Percentiles rank a stretch among this genome's conserved stretches.
phyloP scores from a whole-genome alignment of 2,329 filamentous ascomycete genomes.

The Fusarium lateritium region DNA sequence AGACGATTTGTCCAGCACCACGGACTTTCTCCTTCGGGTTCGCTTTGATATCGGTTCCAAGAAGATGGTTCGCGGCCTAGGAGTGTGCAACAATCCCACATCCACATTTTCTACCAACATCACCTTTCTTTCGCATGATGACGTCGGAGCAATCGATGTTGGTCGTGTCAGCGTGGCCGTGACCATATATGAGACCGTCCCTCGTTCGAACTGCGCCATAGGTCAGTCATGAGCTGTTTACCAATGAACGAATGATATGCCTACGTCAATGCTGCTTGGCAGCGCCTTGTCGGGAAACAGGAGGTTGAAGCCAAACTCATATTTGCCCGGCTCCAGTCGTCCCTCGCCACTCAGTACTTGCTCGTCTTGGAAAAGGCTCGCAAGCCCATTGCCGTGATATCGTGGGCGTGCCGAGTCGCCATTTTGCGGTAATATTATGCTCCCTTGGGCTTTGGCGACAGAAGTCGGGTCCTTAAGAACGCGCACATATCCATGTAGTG shows the following conservation, averaged over 20 bases:
- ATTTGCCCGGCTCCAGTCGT: slow-evolving; percentile 79
- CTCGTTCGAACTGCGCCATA: slow-evolving; percentile 85
- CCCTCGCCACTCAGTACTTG: slow-evolving; percentile 85
- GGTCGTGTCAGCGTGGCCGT: slow-evolving; percentile 92
- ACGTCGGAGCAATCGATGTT: slow-evolving; percentile 85
- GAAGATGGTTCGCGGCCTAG: slow-evolving; percentile 86
- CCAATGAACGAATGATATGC: slow-evolving; percentile 52
- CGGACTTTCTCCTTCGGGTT: slow-evolving; percentile 72
- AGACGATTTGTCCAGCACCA: slow-evolving; percentile 61
- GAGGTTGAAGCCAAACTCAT: slow-evolving; percentile 84
- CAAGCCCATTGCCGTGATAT: slow-evolving; percentile 83
- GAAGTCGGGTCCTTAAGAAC: slow-evolving; percentile 80
- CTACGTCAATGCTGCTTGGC: slow-evolving; percentile 95
- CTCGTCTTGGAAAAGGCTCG: slow-evolving; percentile 87
- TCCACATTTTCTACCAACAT: slow-evolving; percentile 87
- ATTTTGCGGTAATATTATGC: slow-evolving; percentile 59
- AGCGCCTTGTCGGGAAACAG: slow-evolving; percentile 78
- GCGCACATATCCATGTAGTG: slow-evolving; percentile 83
- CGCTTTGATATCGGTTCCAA: slow-evolving; percentile 87
- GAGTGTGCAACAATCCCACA: slow-evolving; percentile 80
- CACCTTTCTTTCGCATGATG: slow-evolving; percentile 85
- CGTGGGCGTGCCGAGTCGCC: slow-evolving; percentile 60
- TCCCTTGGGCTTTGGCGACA: slow-evolving; percentile 65
- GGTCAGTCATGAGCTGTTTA: slow-evolving; percentile 23
- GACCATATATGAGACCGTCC: slow-evolving; percentile 91